Base-by-base conservation (phyloP, 805 yeast genomes). In the Suhomyces sp. region DNA sequence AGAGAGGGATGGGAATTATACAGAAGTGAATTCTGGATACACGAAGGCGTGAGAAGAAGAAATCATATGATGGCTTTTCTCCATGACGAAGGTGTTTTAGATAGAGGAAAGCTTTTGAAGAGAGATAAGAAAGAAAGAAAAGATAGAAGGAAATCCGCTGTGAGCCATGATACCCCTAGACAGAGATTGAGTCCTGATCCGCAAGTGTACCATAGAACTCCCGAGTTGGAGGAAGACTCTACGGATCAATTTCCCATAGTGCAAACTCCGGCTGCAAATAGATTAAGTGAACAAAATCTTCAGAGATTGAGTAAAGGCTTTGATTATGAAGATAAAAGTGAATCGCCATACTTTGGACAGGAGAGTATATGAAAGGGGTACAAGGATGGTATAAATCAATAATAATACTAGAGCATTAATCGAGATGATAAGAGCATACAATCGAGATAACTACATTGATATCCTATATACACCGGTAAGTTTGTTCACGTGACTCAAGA, bases 1-100 rank as follows among this genome's bases (percentile, higher is more conserved):
- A 73, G 96, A 43, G 96, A 90, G 56, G 90, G 88, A 7, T 91
- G 98, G 98, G 98, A 91, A 52, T 59, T 88, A 25, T 91, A 90
- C 51, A 64, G 98, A 40, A 86, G 85, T 47, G 97, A 90, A 56
- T 93, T 88, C 54, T 93, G 98, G 97, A 77, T 80, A 15, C 73
- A 83, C 47, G 96, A 88, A 55, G 85, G 87, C 1, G 76, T 78
- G 2, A 71, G 88, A 46, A 65, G 88, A 43, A 47, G 74, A 14
- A 57, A 61, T 20, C 51, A 51, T 23, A 46, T 67, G 45, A 44
- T 68, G 42, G 55, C 58, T 20, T 68, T 66, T 35, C 18, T 40
- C 29, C 29, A 36, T 28, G 42, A 47, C 15, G 20, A 38, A 31
- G 19, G 43, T 31, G 37, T 39, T 3, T 39, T 47, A 18, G 54